Evolutionary conservation across 768 basidiomycete genomes (phyloP), one percentile per base, ranked within the genome.

Genomic region (Cystofilobasidium ferigula): DNA sequence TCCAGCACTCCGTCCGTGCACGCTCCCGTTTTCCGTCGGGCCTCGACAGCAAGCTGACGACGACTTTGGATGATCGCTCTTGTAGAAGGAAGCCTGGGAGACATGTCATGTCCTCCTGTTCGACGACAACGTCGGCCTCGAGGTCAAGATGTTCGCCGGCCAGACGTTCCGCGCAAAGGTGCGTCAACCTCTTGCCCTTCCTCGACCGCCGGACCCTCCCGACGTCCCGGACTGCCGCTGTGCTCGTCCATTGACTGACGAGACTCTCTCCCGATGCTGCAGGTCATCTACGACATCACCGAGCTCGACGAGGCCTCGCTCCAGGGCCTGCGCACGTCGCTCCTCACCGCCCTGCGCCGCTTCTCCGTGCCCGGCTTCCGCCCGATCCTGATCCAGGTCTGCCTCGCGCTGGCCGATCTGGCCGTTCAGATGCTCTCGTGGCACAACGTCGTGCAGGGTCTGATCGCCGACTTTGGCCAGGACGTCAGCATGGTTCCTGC

Each of bases 141-240:
- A 89, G 61, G 89, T 89, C 43, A 89, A 90, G 75, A 77, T 95
- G 61, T 97, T 99, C 73, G 93, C 92, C 12, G 92, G 94, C 0
- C 95, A 99, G 77, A 98, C 95, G 0, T 89, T 99, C 75, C 82
- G 93, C 74, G 81, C 87, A 57, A 99, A 99, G 82, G 95, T 89
- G 69, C 70, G 85, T 78, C 51, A 24, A 13, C 54, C 16, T n/a
- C 18, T 63, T 36, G 35, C 30, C 54, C 62, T 32, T 48, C 54
- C 64, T 42, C 36, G 66, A 59, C 16, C 30, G 22, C 28, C n/a
- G n/a, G n/a, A n/a, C n/a, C n/a, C n/a, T n/a, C n/a, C 26, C 38
- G 36, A 38, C 10, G 28, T 20, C 20, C n/a, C 18, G 51, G 34
- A n/a, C 30, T 35, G 8, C 12, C 59, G n/a, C 43, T 57, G 8